A percentile compares a stretch with the other conserved stretches of the same genome.
Evolutionary conservation across 345 rosid genomes (phyloP).

Genomic region (Excoecaria agallocha): DNA sequence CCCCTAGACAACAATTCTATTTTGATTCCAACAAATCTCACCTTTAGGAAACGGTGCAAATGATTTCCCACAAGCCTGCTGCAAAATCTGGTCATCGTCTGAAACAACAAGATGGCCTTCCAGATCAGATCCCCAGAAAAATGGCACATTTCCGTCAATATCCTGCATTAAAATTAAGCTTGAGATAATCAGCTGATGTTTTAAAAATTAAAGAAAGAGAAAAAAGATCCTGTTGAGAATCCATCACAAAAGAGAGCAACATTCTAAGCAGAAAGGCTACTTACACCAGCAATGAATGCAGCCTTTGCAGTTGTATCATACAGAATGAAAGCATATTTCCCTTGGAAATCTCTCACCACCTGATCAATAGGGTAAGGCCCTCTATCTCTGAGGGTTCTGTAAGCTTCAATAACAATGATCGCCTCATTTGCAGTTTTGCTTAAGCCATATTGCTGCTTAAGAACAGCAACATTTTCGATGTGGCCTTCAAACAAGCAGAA

Average conservation of each 20-base stretch:
- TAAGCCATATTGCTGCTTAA: conserved; percentile 93
- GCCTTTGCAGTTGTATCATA: conserved; percentile 64
- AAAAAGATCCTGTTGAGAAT: not conserved
- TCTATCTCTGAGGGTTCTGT: conserved; percentile 87
- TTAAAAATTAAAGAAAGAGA: not conserved
- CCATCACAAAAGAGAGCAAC: not conserved
- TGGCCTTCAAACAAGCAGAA: conserved; percentile 97
- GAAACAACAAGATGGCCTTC: conserved; percentile 79
- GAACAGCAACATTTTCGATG: conserved; percentile 71
- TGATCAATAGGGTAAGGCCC: conserved; percentile 96
- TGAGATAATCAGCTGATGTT: not conserved
- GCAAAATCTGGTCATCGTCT: conserved; percentile 59
- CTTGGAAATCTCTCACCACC: conserved; percentile 79
- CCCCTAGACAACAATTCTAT: not conserved
- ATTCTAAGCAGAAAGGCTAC: conserved; percentile 23
- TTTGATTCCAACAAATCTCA: conserved; percentile 17
- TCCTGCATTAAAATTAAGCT: conserved; percentile 46
- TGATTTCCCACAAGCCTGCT: conserved; percentile 89
- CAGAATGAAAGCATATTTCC: conserved; percentile 72
- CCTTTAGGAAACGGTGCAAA: conserved; percentile 97
- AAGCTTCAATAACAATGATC: conserved; percentile 83
- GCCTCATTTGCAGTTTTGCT: conserved; percentile 87
- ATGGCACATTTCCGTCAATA: conserved; percentile 78
- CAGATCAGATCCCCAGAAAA: conserved; percentile 86
- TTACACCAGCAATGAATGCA: conserved; percentile 70